Conservation (phyloP, 345 rosid species). For the Sonneratia alba region DNA sequence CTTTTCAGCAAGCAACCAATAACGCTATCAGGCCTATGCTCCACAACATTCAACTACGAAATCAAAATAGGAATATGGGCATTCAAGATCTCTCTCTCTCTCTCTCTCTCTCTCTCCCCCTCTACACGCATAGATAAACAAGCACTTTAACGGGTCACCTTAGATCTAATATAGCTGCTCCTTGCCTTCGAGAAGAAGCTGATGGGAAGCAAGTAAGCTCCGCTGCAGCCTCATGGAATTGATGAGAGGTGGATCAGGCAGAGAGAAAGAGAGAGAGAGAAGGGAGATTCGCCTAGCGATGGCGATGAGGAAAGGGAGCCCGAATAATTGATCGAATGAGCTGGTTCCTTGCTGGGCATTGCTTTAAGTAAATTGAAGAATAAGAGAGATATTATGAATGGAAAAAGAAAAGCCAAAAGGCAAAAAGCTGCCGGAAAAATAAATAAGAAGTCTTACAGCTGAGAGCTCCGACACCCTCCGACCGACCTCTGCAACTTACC, state of each 20-base stretch:
- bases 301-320: not conserved
- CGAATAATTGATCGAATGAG: constrained; percentile 2
- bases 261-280: not conserved
- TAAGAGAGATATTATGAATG: not conserved
- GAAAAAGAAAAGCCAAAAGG: not conserved
- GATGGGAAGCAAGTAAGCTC: not conserved
- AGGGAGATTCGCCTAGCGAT: not conserved
- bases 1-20: not conserved
- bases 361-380: not conserved
- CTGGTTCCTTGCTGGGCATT: not conserved
- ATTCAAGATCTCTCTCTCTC: not conserved
- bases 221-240: not conserved
- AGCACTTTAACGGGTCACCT: not conserved
- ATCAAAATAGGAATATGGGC: not conserved
- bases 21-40: not conserved
- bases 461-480: not conserved
- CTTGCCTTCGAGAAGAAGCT: not conserved
- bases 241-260: not conserved
- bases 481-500: not conserved
- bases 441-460: not conserved
- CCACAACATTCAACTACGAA: not conserved
- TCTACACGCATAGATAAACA: not conserved
- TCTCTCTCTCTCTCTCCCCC: not conserved
- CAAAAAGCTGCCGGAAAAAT: not conserved
- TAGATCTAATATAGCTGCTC: not conserved